Percentiles rank a stretch among this genome's conserved stretches.
These are phyloP conservation scores for Scutellaria barbata DNA, from an alignment of 257 asterid genomes.

Conservation along the genomic window DNA sequence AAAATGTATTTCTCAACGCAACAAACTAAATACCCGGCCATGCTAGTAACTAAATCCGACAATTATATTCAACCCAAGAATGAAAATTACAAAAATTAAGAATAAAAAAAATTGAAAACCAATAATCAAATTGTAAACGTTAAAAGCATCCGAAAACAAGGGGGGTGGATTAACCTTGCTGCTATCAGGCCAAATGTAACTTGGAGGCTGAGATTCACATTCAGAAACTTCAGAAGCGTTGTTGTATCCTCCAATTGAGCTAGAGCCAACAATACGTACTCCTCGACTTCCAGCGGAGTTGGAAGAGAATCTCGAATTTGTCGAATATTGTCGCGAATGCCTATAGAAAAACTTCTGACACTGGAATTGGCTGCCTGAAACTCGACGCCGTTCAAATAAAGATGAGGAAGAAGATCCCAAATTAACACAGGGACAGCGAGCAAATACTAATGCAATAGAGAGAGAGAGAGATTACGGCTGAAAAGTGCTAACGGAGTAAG, in stretches of 20 bases:
- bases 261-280: constrained; percentile 35
- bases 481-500: constrained; percentile 29
- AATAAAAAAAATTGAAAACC: neutral
- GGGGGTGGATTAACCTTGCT: constrained; percentile 48
- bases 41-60: too few relatives aligned
- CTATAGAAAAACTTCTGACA: constrained; percentile 24
- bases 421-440: constrained; percentile 17
- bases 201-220: constrained; percentile 44
- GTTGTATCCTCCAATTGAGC: constrained; percentile 40
- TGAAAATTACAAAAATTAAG: neutral
- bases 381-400: constrained; percentile 13
- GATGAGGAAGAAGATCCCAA: neutral
- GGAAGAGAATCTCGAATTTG: constrained; percentile 37
- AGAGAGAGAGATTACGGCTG: constrained; percentile 38
- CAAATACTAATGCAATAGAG: neutral
- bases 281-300: constrained; percentile 33
- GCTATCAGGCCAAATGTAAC: constrained; percentile 65
- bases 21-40: too few relatives aligned
- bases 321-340: constrained; percentile 27
- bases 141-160: too few relatives aligned
- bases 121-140: too few relatives aligned
- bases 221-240: constrained; percentile 40
- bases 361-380: constrained; percentile 45
- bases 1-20: too few relatives aligned
- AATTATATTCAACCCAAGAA: too few relatives aligned